Percentiles rank a stretch among this genome's conserved stretches.
These are phyloP conservation scores for Didymella pinodella DNA, from an alignment of 2,329 filamentous ascomycete species.

Conservation along the genomic window DNA sequence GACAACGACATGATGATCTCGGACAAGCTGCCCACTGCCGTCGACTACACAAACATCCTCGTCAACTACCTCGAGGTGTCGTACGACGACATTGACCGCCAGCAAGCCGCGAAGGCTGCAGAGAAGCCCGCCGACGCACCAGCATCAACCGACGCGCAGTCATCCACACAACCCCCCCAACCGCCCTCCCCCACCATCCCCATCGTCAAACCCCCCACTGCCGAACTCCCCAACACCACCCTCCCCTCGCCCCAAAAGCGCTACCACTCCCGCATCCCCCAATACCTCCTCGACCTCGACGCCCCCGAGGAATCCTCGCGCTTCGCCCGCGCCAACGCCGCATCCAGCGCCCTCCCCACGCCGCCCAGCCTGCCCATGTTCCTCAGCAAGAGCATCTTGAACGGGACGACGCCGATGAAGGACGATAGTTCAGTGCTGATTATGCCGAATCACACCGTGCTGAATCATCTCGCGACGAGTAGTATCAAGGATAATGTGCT, in stretches of 20 bases:
- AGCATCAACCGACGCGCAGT: slow-evolving; percentile 25
- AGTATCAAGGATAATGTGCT: slow-evolving; percentile 97
- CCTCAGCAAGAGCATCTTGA: slow-evolving; percentile 91
- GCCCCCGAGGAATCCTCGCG: slow-evolving; percentile 78
- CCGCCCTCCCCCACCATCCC: slow-evolving; percentile 51
- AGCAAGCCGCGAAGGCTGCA: slow-evolving; percentile 25
- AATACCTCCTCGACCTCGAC: slow-evolving; percentile 87
- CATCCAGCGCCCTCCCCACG: slow-evolving; percentile 79
- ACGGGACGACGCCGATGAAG: slow-evolving; percentile 89
- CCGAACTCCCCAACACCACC: slow-evolving; percentile 40
- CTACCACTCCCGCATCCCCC: slow-evolving; percentile 79
- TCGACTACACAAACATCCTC: slow-evolving; percentile 96
- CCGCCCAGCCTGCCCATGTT: slow-evolving; percentile 90
- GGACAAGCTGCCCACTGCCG: slow-evolving; percentile 86
- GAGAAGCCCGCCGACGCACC: slow-evolving; percentile 25
- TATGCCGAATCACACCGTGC: slow-evolving; percentile 95
- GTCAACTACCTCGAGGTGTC: slow-evolving; percentile 98
- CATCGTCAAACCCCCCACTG: slow-evolving; percentile 34
- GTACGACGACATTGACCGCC: slow-evolving; percentile 68
- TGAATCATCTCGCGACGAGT: slow-evolving; percentile 96
- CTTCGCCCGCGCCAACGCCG: slow-evolving; percentile 77
- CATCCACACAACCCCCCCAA: slow-evolving; percentile 42
- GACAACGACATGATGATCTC: slow-evolving; percentile 93
- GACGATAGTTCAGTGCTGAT: slow-evolving; percentile 97
- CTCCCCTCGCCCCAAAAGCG: slow-evolving; percentile 53